phyloP scores from a whole-genome alignment of 2,329 filamentous ascomycete species.

The Aspergillus uvarum region DNA sequence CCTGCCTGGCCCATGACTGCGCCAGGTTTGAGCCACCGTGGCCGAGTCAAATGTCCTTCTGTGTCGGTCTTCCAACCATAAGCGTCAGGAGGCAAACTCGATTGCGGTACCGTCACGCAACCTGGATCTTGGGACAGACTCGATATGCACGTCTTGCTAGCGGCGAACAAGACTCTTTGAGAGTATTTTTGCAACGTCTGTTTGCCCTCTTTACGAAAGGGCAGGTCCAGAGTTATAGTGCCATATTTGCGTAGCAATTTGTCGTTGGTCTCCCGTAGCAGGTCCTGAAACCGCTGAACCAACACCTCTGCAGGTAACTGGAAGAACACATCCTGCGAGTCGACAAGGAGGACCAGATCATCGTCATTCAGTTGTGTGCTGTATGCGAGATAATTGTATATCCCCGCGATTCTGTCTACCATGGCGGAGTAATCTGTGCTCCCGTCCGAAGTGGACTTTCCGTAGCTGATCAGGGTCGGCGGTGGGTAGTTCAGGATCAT shows the following conservation, averaged over 20 bases:
- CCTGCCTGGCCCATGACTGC: slow-evolving; percentile 53
- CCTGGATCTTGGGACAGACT: slow-evolving; percentile 45
- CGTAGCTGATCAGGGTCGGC: slow-evolving; percentile 54
- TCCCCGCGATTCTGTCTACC: slow-evolving; percentile 47
- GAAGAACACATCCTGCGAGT: slow-evolving; percentile 64
- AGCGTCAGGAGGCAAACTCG: slow-evolving; percentile 50
- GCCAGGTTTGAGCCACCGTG: slow-evolving; percentile 51
- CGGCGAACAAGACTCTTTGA: slow-evolving; percentile 57
- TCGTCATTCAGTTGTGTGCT: slow-evolving; percentile 52
- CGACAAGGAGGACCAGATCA: slow-evolving; percentile 64
- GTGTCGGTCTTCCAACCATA: slow-evolving; percentile 49
- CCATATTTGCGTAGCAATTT: slow-evolving; percentile 54
- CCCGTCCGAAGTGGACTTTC: slow-evolving; percentile 27
- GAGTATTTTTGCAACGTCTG: slow-evolving; percentile 44
- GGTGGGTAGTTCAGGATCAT: slow-evolving; percentile 61
- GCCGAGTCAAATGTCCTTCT: slow-evolving; percentile 41
- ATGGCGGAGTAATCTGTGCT: slow-evolving; percentile 43
- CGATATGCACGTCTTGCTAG: slow-evolving; percentile 54
- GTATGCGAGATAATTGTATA: slow-evolving; percentile 51
- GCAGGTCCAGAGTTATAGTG: slow-evolving; percentile 24
- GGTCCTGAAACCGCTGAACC: slow-evolving; percentile 60
- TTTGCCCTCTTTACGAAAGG: slow-evolving; percentile 19
- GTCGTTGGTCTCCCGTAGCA: slow-evolving; percentile 54
- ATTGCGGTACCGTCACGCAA: slow-evolving; percentile 56
- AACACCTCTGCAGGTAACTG: slow-evolving; percentile 65